Conservation (phyloP, 139 green algal species). For the Auxenochlorella pyrenoidosa region DNA sequence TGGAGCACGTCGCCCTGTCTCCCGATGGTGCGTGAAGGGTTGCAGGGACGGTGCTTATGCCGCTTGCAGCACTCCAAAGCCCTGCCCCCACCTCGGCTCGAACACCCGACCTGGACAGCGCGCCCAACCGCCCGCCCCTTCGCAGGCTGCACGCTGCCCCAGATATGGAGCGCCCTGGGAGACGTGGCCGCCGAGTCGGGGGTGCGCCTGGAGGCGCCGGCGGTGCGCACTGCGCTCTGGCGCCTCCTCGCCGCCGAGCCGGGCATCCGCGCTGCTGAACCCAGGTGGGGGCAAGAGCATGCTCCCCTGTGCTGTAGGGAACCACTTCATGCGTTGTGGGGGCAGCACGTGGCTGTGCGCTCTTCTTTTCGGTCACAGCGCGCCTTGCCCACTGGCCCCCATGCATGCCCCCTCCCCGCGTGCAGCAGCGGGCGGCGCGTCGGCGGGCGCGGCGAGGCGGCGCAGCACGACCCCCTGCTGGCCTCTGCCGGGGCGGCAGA, state of each 20-base stretch:
- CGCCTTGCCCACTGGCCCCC: too few relatives aligned
- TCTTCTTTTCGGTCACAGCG: too few relatives aligned
- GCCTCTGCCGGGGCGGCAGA: conserved; percentile 24
- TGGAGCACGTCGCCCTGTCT: conserved; percentile 6
- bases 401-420: not conserved
- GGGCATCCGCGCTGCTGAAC: not conserved
- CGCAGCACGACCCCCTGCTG: not conserved
- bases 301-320: too few relatives aligned
- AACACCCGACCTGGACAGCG: conserved; percentile 11
- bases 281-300: not conserved
- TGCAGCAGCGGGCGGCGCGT: not conserved
- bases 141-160: conserved; percentile 8
- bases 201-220: conserved; percentile 12
- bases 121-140: not conserved
- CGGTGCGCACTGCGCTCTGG: conserved; percentile 21
- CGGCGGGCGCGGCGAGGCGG: not conserved
- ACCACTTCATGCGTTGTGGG: too few relatives aligned
- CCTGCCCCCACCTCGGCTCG: not conserved
- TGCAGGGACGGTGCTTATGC: not conserved
- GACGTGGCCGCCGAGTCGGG: conserved; percentile 8
- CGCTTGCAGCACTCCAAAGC: not conserved
- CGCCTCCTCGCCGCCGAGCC: not conserved
- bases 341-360: too few relatives aligned
- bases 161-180: conserved; percentile 14
- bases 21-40: not conserved